These are phyloP conservation scores for Fraxinus americana DNA, from an alignment of 257 asterid genomes.

Conservation along the genomic window DNA sequence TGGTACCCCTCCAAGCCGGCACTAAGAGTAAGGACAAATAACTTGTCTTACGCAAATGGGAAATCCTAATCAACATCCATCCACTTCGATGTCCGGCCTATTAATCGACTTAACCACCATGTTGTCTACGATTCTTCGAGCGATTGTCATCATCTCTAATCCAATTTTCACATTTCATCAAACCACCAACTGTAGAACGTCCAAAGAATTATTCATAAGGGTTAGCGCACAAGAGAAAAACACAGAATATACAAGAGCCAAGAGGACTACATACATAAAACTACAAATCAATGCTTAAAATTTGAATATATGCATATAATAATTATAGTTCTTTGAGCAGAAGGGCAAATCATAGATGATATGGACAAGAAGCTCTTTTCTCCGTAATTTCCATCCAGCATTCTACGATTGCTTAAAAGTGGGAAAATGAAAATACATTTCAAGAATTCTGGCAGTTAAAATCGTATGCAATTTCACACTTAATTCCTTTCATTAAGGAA, in stretches of 20 bases:
- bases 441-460: too few species aligned
- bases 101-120: conserved; percentile 91
- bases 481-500: too few species aligned
- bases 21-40: conserved; percentile 88
- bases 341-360: too few species aligned
- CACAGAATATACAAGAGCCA: conserved; percentile 1
- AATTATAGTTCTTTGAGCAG: neutral
- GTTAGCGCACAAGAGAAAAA: conserved; percentile 7
- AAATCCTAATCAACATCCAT: conserved; percentile 82
- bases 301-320: neutral
- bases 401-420: neutral
- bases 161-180: too few species aligned
- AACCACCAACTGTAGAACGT: conserved; percentile 71
- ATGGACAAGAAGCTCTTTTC: too few species aligned
- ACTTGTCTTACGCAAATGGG: conserved; percentile 75
- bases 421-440: too few species aligned
- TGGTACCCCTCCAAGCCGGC: conserved; percentile 98
- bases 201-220: conserved; percentile 3
- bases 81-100: conserved; percentile 70
- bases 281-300: neutral
- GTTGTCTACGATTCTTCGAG: conserved; percentile 75
- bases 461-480: too few species aligned
- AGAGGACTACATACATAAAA: neutral
- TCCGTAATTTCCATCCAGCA: neutral
- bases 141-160: conserved; percentile 68